Evolutionary conservation across 495 filamentous ascomycete genomes (phyloP), one percentile per base, ranked within the genome.

Genomic region (Aeminium ludgeri): DNA sequence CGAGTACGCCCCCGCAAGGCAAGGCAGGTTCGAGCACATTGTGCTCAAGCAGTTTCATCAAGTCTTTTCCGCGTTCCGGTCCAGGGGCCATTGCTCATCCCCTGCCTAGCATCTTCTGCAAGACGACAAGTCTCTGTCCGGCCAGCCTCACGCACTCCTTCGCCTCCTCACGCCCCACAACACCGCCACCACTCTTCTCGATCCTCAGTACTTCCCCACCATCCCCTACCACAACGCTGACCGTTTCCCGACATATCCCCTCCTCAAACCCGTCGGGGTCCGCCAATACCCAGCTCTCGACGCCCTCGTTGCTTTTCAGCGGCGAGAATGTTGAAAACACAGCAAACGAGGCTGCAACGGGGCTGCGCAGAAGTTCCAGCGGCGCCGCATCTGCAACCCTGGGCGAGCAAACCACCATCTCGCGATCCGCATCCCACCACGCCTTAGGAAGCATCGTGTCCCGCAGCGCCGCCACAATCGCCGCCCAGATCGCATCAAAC

Each of bases 231-330:
- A 86, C 74, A 43, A 89, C 57, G 15, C 70, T 81, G 15, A 82
- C 65, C 12, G 59, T 64, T 64, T 96, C 89, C 35, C 72, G 62
- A 55, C 78, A 86, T 25, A 92, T 48, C 1, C 63, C 71, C 62
- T 95, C 89, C 60, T 97, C 89, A 45, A 89, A 77, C 23, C 79
- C 70, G 68, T 97, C 89, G 28, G 82, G 81, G 62, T 97, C 89
- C 10, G 76, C 72, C 37, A 97, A 58, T 2, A 95, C 60, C 84
- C 82, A 89, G 35, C 66, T 68, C 55, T 68, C 61, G 34, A 66
- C 65, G 56, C 61, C 58, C 1, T 43, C 46, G 29, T 29, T 30
- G 34, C 36, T 17, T 27, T 46, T 38, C 18, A 49, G 20, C 27
- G 52, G 50, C 30, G 61, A 68, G 44, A 58, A 60, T 69, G n/a